Conservation (phyloP, 1,284 basidiomycete species). For the Ustilago crameri region DNA sequence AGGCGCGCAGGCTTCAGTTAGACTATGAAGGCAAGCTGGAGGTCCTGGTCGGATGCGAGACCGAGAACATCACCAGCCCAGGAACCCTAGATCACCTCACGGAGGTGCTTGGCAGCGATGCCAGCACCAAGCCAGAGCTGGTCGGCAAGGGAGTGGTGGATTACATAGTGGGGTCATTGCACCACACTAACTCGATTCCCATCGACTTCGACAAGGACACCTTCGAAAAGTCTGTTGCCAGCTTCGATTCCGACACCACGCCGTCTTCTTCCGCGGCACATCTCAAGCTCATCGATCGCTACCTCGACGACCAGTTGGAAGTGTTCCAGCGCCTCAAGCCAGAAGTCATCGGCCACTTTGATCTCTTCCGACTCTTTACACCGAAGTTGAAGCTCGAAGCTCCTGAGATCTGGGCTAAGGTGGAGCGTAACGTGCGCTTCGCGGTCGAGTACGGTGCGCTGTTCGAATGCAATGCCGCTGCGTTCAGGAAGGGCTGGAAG, state of each 20-base stretch:
- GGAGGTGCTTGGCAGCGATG: constrained; percentile 70
- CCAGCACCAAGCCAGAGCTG: constrained; percentile 14
- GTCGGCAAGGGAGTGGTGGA: constrained; percentile 73
- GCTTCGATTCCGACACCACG: constrained; percentile 64
- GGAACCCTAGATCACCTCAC: constrained; percentile 74
- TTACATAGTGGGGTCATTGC: constrained; percentile 91
- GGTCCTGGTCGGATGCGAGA: constrained; percentile 90
- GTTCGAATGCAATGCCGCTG: constrained; percentile 93
- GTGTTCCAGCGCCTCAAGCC: constrained; percentile 75
- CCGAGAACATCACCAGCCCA: constrained; percentile 81
- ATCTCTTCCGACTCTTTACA: constrained; percentile 70
- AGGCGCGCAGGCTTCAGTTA: constrained; percentile 80
- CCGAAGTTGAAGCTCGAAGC: constrained; percentile 75
- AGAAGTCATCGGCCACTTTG: constrained; percentile 92
- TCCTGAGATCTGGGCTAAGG: constrained; percentile 71
- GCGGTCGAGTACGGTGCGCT: constrained; percentile 86
- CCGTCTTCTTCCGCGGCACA: constrained; percentile 18
- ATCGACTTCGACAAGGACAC: constrained; percentile 89
- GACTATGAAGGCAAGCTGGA: constrained; percentile 71
- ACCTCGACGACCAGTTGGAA: constrained; percentile 62
- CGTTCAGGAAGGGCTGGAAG: constrained; percentile 89
- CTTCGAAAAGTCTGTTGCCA: constrained; percentile 75
- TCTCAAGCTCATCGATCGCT: constrained; percentile 34
- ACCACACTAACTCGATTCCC: constrained; percentile 86
- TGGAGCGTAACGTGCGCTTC: constrained; percentile 80